These are phyloP conservation scores for Metschnikowia lachancei DNA, from an alignment of 805 yeast genomes.

Conservation along the genomic window DNA sequence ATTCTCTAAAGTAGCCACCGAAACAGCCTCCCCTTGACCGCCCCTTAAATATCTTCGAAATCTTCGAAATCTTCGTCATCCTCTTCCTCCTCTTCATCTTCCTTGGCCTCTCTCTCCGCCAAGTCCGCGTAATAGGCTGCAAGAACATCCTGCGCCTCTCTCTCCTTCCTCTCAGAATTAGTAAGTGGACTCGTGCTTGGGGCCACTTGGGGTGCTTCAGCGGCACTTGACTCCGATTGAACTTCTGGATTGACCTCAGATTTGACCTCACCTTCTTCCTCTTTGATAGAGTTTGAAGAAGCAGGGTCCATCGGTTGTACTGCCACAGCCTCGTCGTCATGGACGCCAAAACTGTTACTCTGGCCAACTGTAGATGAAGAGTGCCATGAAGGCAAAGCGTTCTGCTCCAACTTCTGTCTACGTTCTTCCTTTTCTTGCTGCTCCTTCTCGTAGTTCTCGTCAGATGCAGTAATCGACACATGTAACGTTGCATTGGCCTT, in stretches of 20 bases:
- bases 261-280: slow-evolving; percentile 14
- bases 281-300: slow-evolving; percentile 12
- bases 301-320: slow-evolving; percentile 16
- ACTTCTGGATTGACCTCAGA: slow-evolving; percentile 1
- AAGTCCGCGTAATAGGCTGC: slow-evolving; percentile 69
- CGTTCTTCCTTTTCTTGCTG: slow-evolving; percentile 62
- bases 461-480: slow-evolving; percentile 85
- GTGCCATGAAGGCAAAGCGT: slow-evolving; percentile 97
- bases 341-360: slow-evolving; percentile 44
- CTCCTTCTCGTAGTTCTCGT: slow-evolving; percentile 69
- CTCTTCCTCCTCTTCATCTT: slow-evolving; percentile 56
- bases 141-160: slow-evolving; percentile 68
- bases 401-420: slow-evolving; percentile 75
- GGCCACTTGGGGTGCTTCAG: slow-evolving; percentile 2
- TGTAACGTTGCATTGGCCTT: slow-evolving; percentile 82
- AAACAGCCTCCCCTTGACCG: too few species aligned
- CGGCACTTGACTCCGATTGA: background rate
- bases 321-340: slow-evolving; percentile 12
- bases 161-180: slow-evolving; percentile 19
- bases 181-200: slow-evolving; percentile 8
- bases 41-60: slow-evolving; percentile 28
- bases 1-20: too few species aligned
- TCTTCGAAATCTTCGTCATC: slow-evolving; percentile 40
- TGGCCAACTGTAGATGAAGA: slow-evolving; percentile 85
- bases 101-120: slow-evolving; percentile 65